Evolutionary conservation across 2,329 filamentous ascomycete genomes (phyloP).

Genomic region (Chrysoporthe deuterocubensis): DNA sequence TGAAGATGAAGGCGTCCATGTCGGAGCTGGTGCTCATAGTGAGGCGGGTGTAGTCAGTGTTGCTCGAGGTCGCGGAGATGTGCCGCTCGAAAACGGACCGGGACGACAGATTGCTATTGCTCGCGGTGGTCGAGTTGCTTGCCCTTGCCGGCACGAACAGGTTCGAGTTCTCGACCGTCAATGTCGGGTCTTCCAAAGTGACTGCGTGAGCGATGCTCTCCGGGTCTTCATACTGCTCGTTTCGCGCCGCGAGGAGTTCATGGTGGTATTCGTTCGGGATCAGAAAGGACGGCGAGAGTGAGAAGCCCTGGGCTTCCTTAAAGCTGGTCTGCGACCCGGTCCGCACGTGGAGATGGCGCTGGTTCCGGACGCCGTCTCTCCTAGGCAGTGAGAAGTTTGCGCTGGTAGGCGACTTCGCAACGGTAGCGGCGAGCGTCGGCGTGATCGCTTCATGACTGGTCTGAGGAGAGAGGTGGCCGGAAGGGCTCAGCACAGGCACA

Average conservation of each 20-base stretch:
- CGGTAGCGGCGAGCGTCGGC: constrained; percentile 42
- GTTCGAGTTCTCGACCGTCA: constrained; percentile 40
- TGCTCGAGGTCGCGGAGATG: constrained; percentile 57
- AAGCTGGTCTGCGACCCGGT: constrained; percentile 57
- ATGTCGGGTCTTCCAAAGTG: constrained; percentile 40
- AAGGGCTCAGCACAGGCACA: constrained; percentile 54
- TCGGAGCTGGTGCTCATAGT: constrained; percentile 56
- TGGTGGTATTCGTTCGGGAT: constrained; percentile 64
- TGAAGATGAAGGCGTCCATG: constrained; percentile 36
- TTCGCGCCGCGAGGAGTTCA: constrained; percentile 52
- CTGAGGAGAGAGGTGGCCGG: constrained; percentile 41
- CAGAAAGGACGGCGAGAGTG: constrained; percentile 64
- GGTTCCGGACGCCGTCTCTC: constrained; percentile 37
- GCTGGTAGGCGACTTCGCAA: constrained; percentile 44
- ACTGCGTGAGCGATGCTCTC: constrained; percentile 39
- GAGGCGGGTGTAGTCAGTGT: constrained; percentile 57
- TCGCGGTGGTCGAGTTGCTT: constrained; percentile 60
- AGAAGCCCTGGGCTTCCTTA: constrained; percentile 63
- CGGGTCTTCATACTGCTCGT: constrained; percentile 37
- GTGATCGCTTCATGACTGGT: constrained; percentile 46
- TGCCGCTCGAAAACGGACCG: constrained; percentile 56
- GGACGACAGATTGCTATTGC: constrained; percentile 50
- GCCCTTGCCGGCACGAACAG: constrained; percentile 48
- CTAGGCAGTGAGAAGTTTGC: constrained; percentile 59
- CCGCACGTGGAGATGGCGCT: constrained; percentile 42